These are phyloP conservation scores for Hypocrella siamensis DNA, from an alignment of 2,329 filamentous ascomycete genomes.

Conservation along the genomic window DNA sequence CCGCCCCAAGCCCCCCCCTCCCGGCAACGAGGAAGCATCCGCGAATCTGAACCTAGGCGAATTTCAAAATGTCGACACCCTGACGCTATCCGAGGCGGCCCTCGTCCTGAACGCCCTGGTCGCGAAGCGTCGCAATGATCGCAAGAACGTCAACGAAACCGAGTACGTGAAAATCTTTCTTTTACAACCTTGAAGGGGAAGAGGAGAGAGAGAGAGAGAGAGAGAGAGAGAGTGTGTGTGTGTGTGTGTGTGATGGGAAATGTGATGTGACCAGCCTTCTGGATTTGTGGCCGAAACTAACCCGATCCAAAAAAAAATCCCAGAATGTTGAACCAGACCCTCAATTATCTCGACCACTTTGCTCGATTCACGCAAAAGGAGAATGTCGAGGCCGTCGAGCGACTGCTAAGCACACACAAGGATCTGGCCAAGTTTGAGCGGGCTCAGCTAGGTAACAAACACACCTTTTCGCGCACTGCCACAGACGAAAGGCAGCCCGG, in stretches of 20 bases:
- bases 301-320: too few relatives aligned
- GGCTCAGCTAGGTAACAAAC: conserved; percentile 62
- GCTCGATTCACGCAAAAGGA: conserved; percentile 91
- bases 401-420: conserved; percentile 62
- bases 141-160: conserved; percentile 71
- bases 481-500: neutral
- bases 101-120: conserved; percentile 85
- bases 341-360: conserved; percentile 88
- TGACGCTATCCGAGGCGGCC: conserved; percentile 83
- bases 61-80: conserved; percentile 79
- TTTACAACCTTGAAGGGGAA: too few relatives aligned
- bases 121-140: conserved; percentile 61
- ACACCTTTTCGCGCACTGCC: neutral
- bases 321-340: conserved; percentile 70
- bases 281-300: too few relatives aligned
- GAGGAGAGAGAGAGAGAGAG: too few relatives aligned
- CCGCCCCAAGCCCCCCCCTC: conserved; percentile 50
- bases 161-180: conserved; percentile 42
- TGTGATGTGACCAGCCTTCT: too few relatives aligned
- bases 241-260: too few relatives aligned
- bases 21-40: conserved; percentile 78
- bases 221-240: too few relatives aligned
- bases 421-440: conserved; percentile 85
- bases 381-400: conserved; percentile 87
- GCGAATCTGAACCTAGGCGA: conserved; percentile 75